phyloP scores from a whole-genome alignment of 169 alveolate genomes.

The Eimeria acervulina region DNA sequence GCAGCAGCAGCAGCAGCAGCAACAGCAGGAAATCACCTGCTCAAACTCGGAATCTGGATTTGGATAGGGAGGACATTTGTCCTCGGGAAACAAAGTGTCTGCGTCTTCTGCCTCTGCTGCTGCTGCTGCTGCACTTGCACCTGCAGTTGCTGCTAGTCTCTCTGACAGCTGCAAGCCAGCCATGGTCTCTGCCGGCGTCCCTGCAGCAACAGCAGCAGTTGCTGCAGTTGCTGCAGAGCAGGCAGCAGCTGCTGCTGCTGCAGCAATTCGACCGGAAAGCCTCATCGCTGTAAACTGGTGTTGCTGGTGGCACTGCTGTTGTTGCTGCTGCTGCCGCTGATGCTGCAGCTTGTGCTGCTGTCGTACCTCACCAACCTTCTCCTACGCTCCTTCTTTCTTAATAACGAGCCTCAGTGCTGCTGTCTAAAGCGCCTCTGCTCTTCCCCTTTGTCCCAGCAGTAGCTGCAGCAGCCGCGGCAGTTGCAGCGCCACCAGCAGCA shows the following conservation, averaged over 20 bases:
- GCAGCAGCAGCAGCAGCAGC: constrained; percentile 10
- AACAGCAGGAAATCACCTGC: constrained; percentile 3
- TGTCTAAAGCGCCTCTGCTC: background rate
- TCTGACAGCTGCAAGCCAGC: background rate
- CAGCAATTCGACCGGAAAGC: background rate
- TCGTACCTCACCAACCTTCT: no score
- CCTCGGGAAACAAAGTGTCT: constrained; percentile 10
- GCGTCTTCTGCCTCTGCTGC: constrained; percentile 35
- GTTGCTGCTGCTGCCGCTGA: constrained; percentile 22
- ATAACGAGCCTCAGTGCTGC: background rate
- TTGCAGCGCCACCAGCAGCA: no score
- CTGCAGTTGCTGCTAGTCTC: constrained; percentile 17
- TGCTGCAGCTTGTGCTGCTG: constrained; percentile 1
- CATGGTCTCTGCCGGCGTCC: background rate
- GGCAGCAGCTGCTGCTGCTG: constrained; percentile 9
- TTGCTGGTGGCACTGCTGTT: background rate
- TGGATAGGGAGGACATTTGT: constrained; percentile 44
- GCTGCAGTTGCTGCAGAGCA: constrained; percentile 8
- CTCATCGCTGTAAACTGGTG: background rate
- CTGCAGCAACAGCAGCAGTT: background rate
- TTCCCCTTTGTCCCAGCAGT: background rate
- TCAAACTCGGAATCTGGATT: constrained; percentile 42
- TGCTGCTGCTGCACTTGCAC: background rate
- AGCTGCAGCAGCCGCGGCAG: constrained; percentile 12
- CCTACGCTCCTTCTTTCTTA: background rate